A percentile compares a stretch with the other conserved stretches of the same genome.
Conservation (phyloP, 768 basidiomycete species). For the Mycena floridula region DNA sequence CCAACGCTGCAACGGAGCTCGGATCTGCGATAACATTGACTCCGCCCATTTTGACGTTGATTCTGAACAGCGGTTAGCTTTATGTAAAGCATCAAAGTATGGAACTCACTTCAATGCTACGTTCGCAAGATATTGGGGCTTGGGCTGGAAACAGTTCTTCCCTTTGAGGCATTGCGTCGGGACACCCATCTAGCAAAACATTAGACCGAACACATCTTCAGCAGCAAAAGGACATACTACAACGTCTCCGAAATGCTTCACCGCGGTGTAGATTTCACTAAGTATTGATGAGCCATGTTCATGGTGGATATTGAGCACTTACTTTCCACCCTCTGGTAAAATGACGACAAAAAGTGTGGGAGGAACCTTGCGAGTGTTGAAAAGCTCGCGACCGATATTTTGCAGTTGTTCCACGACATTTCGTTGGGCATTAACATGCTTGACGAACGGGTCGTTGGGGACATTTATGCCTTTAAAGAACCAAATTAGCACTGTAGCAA, state of each 20-base stretch:
- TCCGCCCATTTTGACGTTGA: constrained; percentile 84
- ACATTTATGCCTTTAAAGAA: background rate
- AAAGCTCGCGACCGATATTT: background rate
- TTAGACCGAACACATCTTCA: background rate
- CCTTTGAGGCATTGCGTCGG: constrained; percentile 75
- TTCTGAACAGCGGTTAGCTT: constrained; percentile 28
- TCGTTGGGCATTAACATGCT: background rate
- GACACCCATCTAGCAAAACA: constrained; percentile 49
- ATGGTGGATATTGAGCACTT: too few species aligned
- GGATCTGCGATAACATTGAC: constrained; percentile 75
- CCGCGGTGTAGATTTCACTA: constrained; percentile 32
- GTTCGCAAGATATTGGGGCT: constrained; percentile 75
- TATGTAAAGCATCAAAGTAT: background rate
- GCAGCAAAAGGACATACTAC: constrained; percentile 26
- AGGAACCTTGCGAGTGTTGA: background rate
- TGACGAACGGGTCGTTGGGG: background rate
- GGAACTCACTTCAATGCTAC: constrained; percentile 64
- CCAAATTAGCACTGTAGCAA: background rate
- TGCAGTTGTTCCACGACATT: background rate
- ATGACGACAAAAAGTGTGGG: constrained; percentile 43
- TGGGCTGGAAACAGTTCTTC: constrained; percentile 57
- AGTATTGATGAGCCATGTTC: too few species aligned
- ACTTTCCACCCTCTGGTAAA: constrained; percentile 69
- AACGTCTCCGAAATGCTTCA: constrained; percentile 74
- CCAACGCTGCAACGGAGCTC: constrained; percentile 53